Base-by-base conservation (phyloP, 225 moss, liverwort and hornwort species). In the Pseudoscleropodium purum region DNA sequence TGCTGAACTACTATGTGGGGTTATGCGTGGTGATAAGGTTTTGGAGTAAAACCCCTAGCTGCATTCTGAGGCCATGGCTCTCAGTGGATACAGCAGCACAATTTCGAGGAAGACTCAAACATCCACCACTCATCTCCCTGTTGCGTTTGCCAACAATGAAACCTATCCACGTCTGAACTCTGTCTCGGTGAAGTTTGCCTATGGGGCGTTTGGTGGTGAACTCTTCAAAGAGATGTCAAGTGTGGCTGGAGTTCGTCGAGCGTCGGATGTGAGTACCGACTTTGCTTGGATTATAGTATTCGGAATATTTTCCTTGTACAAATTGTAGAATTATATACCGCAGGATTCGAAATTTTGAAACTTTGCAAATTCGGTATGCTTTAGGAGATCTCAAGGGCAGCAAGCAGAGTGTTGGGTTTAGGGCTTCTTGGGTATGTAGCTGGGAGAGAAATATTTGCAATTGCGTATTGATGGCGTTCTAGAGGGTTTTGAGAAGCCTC, bases 1-100 rank as follows among this genome's bases (percentile, higher is more conserved):
- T 75, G n/a, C 60, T 59, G 14, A 30, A 29, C 45, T n/a, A 3
- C 26, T 78, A 12, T 77, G 33, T 70, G 63, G 80, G 34, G 5
- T 65, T 83, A 37, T 87, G 65, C 80, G 23, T 83, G 82, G 82
- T 82, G 86, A 86, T 74, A 90, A 90, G 88, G 60, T 84, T 83
- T 49, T 54, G 72, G 72, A 78, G 65, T 57, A 77, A 7, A 56
- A 6, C 25, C 62, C 29, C 23, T 26, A n/a, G 54, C 56, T 77
- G 68, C 62, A 59, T 59, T 78, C 61, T 69, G 76, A 65, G 82
- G 75, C 29, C 84, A 91, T 92, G 90, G 45, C 81, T 87, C 64
- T 89, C 54, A n/a, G 34, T 65, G 66, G 60, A 51, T 73, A 85
- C 82, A 68, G 9, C 41, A 67, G 29, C 41, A 45, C 49, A 36